Evolutionary conservation across 306 rosid species (phyloP).

Genomic region (Ceratonia siliqua): DNA sequence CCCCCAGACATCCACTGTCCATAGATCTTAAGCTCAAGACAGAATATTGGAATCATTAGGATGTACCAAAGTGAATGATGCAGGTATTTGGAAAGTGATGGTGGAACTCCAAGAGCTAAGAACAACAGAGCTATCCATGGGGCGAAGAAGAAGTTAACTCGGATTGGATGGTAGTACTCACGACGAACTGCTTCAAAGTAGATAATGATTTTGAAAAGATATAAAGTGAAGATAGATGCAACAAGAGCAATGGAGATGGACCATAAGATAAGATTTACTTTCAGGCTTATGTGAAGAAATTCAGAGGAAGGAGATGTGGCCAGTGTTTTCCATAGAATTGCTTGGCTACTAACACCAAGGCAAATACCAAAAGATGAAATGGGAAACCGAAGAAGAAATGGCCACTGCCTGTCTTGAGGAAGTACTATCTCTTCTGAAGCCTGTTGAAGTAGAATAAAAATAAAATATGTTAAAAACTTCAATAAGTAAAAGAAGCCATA

Average conservation of each 20-base stretch:
- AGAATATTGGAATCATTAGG: conserved; percentile 68
- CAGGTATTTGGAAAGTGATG: conserved; percentile 52
- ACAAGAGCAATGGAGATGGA: conserved; percentile 55
- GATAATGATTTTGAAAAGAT: conserved; percentile 57
- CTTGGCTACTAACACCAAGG: conserved; percentile 83
- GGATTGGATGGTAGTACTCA: conserved; percentile 72
- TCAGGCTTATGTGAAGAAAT: conserved; percentile 63
- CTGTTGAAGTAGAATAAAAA: conserved; percentile 39
- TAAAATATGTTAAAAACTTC: not conserved
- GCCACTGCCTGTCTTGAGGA: conserved; percentile 72
- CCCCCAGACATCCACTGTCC: conserved; percentile 96
- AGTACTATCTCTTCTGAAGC: conserved; percentile 68
- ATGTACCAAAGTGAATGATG: conserved; percentile 66
- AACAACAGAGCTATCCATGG: conserved; percentile 77
- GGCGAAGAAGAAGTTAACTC: conserved; percentile 79
- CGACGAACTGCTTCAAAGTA: conserved; percentile 90
- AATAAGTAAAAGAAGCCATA: not conserved
- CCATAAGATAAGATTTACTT: conserved; percentile 62
- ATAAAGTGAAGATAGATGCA: conserved; percentile 38
- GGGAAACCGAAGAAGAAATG: conserved; percentile 78
- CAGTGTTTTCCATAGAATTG: conserved; percentile 77
- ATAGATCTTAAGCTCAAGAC: conserved; percentile 78
- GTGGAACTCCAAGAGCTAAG: conserved; percentile 69
- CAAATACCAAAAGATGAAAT: conserved; percentile 74
- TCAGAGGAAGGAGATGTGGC: conserved; percentile 61